Evolutionary conservation across 768 basidiomycete genomes (phyloP).

Genomic region (Boletus fagicola): DNA sequence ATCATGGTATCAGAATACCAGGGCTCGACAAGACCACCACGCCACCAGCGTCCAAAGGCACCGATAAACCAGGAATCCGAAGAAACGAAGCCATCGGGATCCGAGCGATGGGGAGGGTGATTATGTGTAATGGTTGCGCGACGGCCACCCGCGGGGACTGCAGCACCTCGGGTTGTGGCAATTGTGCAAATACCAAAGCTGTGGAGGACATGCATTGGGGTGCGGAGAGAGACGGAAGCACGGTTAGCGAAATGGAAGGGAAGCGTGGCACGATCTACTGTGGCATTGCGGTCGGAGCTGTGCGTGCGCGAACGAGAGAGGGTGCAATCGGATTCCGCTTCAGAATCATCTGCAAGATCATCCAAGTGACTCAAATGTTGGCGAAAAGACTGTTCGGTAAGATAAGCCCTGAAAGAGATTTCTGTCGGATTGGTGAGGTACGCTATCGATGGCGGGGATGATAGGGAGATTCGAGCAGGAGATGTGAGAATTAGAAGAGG

Average conservation of each 20-base stretch:
- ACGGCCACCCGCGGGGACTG: slow-evolving; percentile 54
- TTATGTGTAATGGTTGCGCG: slow-evolving; percentile 36
- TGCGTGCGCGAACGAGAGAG: slow-evolving; percentile 27
- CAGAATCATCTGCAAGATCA: slow-evolving; percentile 55
- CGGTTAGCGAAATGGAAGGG: slow-evolving; percentile 87
- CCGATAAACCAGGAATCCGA: slow-evolving; percentile 89
- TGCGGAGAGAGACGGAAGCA: slow-evolving; percentile 88
- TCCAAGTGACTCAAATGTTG: slow-evolving; percentile 88
- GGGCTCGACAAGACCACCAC: slow-evolving; percentile 76
- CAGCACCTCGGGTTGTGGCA: slow-evolving; percentile 45
- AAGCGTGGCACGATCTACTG: slow-evolving; percentile 30
- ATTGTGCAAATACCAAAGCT: slow-evolving; percentile 86
- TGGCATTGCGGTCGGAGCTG: slow-evolving; percentile 19
- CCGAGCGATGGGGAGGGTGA: slow-evolving; percentile 29
- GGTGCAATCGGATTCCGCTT: slow-evolving; percentile 32
- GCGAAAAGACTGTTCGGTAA: slow-evolving; percentile 97
- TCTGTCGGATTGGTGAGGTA: slow-evolving; percentile 95
- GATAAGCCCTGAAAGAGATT: slow-evolving; percentile 88
- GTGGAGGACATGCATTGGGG: slow-evolving; percentile 85
- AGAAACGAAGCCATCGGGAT: slow-evolving; percentile 48
- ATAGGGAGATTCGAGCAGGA: neutral
- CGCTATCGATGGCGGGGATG: slow-evolving; percentile 50
- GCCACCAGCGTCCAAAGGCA: slow-evolving; percentile 90
- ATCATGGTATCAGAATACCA: slow-evolving; percentile 72
- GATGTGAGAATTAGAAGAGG: neutral